phyloP scores from a whole-genome alignment of 2,329 filamentous ascomycete genomes.

The Pseudohalonectria lignicola region DNA sequence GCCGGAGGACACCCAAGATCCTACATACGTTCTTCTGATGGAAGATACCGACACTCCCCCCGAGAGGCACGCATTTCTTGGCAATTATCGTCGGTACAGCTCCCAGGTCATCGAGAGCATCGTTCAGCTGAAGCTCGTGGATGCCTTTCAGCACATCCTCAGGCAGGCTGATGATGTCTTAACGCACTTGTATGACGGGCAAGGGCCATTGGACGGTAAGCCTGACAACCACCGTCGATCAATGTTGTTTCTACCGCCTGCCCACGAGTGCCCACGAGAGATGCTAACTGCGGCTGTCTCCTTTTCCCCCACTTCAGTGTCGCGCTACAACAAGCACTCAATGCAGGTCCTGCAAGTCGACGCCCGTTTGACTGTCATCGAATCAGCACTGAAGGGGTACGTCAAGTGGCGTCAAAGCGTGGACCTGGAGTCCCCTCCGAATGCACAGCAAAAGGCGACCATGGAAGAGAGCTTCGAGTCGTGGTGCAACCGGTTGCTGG shows the following conservation, averaged over 20 bases:
- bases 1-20: slow-evolving; percentile 69
- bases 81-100: slow-evolving; percentile 90
- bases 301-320: too few species aligned
- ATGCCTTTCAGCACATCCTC: slow-evolving; percentile 84
- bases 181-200: slow-evolving; percentile 62
- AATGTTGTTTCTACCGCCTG: too few species aligned
- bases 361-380: slow-evolving; percentile 79
- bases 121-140: slow-evolving; percentile 68
- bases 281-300: too few species aligned
- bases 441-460: slow-evolving; percentile 38
- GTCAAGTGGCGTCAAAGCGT: slow-evolving; percentile 56
- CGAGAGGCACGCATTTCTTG: slow-evolving; percentile 87
- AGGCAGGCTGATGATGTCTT: slow-evolving; percentile 64
- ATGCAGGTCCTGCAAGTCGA: slow-evolving; percentile 70
- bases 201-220: slow-evolving; percentile 55
- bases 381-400: slow-evolving; percentile 81
- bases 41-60: slow-evolving; percentile 94
- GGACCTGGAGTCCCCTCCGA: slow-evolving; percentile 8
- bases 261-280: too few species aligned
- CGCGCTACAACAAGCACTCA: slow-evolving; percentile 57
- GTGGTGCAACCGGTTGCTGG: slow-evolving; percentile 64
- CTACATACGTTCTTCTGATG: slow-evolving; percentile 70
- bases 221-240: slow-evolving; percentile 1
- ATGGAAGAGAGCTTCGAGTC: slow-evolving; percentile 55
- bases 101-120: slow-evolving; percentile 79